Evolutionary conservation across 345 rosid genomes (phyloP).

Genomic region (Psidium friedrichsthalianum): DNA sequence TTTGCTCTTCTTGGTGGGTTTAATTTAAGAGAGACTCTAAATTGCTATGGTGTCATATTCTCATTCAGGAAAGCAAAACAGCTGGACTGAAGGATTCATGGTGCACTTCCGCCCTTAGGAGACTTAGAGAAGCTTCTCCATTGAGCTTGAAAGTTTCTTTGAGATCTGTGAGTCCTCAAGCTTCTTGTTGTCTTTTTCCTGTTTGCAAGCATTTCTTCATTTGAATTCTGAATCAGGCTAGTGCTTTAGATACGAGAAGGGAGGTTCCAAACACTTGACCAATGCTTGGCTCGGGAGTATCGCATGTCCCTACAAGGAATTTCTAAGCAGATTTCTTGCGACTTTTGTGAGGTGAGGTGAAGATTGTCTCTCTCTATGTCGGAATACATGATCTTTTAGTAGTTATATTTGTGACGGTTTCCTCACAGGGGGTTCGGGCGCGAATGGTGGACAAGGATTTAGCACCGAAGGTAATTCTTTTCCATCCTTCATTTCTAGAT

Average conservation of each 20-base stretch:
- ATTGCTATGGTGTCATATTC: not conserved
- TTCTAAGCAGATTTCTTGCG: conserved; percentile 36
- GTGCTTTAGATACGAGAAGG: conserved; percentile 61
- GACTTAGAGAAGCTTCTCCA: conserved; percentile 74
- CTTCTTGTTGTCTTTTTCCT: not conserved
- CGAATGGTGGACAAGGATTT: conserved; percentile 71
- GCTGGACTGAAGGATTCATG: conserved; percentile 48
- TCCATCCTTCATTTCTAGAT: not conserved
- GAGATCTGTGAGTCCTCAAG: conserved; percentile 64
- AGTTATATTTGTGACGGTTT: not conserved
- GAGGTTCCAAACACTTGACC: conserved; percentile 69
- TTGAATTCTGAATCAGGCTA: not conserved
- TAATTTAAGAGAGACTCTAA: not conserved
- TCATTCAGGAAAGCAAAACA: conserved; percentile 46
- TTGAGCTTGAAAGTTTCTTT: conserved; percentile 83
- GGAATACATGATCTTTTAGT: not conserved
- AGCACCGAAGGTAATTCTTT: conserved; percentile 52
- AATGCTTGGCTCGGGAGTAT: conserved; percentile 73
- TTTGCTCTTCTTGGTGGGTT: not conserved
- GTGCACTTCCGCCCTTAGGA: conserved; percentile 52
- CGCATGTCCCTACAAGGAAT: conserved; percentile 71
- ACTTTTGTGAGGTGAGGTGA: conserved; percentile 64
- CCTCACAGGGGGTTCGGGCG: conserved; percentile 68
- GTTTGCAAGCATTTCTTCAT: not conserved
- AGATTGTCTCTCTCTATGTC: not conserved